Evolutionary conservation across 108 stramenopile genomes (phyloP).

Genomic region (Pseudonitzschia delicatissima): DNA sequence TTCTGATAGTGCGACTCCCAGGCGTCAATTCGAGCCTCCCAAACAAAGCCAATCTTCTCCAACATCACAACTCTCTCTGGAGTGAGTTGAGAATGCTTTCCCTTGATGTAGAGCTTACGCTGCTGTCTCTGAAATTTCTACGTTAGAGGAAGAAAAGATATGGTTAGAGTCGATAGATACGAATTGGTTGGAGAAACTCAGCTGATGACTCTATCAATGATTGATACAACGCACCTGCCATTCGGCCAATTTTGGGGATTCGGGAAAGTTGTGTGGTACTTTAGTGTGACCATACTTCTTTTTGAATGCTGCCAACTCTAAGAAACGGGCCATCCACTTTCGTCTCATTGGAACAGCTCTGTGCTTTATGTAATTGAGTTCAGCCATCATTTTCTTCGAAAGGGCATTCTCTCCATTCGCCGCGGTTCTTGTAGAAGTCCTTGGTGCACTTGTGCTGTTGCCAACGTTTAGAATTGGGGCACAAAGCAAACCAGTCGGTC

Average conservation of each 20-base stretch:
- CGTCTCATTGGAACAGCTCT: constrained; percentile 8
- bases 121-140: constrained; percentile 40
- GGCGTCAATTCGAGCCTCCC: constrained; percentile 36
- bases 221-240: constrained; percentile 23
- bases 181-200: neutral
- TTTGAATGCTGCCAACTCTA: constrained; percentile 3
- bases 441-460: no score
- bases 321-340: constrained; percentile 12
- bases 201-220: no score
- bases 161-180: neutral
- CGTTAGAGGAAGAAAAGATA: neutral
- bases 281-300: constrained; percentile 11
- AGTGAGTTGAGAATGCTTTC: constrained; percentile 41
- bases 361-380: constrained; percentile 12
- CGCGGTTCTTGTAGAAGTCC: neutral
- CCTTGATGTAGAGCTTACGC: constrained; percentile 46
- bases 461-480: no score
- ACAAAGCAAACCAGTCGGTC: no score
- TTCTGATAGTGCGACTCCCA: constrained; percentile 14
- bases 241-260: constrained; percentile 31
- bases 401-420: neutral
- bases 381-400: neutral
- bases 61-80: constrained; percentile 36
- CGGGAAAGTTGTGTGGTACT: constrained; percentile 42
- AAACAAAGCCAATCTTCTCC: constrained; percentile 53